Percentiles rank a stretch among this genome's conserved stretches.
phyloP scores from a whole-genome alignment of 768 basidiomycete species.

The Dentipellis fragilis region DNA sequence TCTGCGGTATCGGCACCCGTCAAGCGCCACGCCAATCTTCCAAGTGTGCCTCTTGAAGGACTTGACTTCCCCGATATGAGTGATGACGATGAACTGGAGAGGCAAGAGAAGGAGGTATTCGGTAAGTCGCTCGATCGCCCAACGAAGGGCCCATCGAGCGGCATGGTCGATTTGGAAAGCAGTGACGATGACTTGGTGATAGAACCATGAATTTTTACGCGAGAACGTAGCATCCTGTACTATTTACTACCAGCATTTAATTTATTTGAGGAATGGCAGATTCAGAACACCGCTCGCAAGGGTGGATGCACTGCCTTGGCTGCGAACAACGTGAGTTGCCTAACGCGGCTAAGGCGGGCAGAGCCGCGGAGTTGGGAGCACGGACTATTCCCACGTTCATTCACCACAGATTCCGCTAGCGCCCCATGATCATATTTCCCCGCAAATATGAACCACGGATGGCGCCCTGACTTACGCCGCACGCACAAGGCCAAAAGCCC shows the following conservation, averaged over 20 bases:
- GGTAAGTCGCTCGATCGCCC: constrained; percentile 4
- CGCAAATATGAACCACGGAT: too few relatives aligned
- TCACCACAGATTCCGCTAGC: too few relatives aligned
- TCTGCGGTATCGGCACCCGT: constrained; percentile 42
- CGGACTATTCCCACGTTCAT: too few relatives aligned
- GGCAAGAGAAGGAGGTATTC: constrained; percentile 6
- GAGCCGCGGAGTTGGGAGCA: too few relatives aligned
- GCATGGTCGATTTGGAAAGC: constrained; percentile 19
- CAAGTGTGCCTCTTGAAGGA: too few relatives aligned
- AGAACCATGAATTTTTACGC: constrained; percentile 8
- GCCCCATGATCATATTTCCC: too few relatives aligned
- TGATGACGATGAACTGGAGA: constrained; percentile 22
- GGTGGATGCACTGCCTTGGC: too few relatives aligned
- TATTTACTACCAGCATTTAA: background rate
- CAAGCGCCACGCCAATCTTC: constrained; percentile 5
- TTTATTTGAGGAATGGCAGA: background rate
- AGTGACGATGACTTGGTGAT: constrained; percentile 14
- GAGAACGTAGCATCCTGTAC: background rate
- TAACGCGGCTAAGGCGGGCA: too few relatives aligned
- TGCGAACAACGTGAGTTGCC: too few relatives aligned
- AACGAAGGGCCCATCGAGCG: background rate
- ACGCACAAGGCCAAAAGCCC: too few relatives aligned
- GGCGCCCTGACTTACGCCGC: too few relatives aligned
- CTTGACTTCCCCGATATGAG: constrained; percentile 17
- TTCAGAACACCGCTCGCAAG: too few relatives aligned